Evolutionary conservation across 2,329 filamentous ascomycete genomes (phyloP).

Genomic region (Basipetospora sp.): DNA sequence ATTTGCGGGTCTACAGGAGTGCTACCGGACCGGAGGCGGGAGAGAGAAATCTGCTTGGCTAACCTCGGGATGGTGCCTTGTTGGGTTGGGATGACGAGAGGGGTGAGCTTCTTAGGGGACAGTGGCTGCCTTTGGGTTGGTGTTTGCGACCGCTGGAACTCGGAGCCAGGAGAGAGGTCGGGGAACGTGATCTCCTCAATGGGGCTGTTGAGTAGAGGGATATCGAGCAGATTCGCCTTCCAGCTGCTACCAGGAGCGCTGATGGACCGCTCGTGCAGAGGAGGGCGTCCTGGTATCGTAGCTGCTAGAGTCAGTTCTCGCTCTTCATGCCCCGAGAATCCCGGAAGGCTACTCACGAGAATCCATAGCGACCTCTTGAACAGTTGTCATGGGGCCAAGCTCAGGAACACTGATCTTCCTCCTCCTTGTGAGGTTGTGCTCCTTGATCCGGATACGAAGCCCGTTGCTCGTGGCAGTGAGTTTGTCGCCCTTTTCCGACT

Average conservation of each 20-base stretch:
- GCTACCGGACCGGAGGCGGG: conserved; percentile 31
- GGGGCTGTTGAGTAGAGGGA: conserved; percentile 2
- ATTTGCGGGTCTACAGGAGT: conserved; percentile 23
- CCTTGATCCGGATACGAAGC: conserved; percentile 40
- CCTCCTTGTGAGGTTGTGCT: conserved; percentile 40
- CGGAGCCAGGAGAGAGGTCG: neutral
- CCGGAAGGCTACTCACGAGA: conserved; percentile 41
- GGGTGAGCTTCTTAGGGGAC: conserved; percentile 39
- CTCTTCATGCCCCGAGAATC: no score
- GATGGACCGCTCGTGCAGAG: conserved; percentile 49
- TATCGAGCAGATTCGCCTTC: conserved; percentile 24
- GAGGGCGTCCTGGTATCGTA: conserved; percentile 51
- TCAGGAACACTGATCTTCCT: conserved; percentile 52
- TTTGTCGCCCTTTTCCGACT: conserved; percentile 27
- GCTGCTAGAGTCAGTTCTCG: conserved; percentile 26
- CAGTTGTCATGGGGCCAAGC: conserved; percentile 52
- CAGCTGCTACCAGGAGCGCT: conserved; percentile 42
- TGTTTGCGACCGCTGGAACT: neutral
- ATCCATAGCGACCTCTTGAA: conserved; percentile 53
- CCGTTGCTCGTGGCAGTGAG: conserved; percentile 21
- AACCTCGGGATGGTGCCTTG: conserved; percentile 18
- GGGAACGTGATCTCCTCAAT: conserved; percentile 2
- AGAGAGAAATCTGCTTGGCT: conserved; percentile 26
- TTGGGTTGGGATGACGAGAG: conserved; percentile 39
- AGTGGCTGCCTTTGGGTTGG: conserved; percentile 16